Percentiles rank a stretch among this genome's conserved stretches.
phyloP scores from a whole-genome alignment of 2,329 filamentous ascomycete species.

The Xylaria sp. region DNA sequence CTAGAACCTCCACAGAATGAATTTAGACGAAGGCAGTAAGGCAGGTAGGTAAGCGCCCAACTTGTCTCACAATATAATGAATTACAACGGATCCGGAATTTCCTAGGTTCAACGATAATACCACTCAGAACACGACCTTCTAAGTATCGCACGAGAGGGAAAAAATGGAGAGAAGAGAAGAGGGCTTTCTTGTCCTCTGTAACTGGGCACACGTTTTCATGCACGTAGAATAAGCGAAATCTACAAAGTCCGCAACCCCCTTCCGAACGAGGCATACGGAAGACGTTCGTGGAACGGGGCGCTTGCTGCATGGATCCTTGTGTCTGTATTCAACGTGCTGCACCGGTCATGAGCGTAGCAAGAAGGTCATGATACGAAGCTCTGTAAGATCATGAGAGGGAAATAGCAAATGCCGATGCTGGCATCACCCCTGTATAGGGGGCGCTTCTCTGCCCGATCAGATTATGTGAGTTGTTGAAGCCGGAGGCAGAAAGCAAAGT shows the following conservation, averaged over 20 bases:
- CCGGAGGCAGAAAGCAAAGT: neutral
- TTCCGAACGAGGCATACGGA: constrained; percentile 24
- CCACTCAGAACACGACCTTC: constrained; percentile 2
- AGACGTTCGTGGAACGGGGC: constrained; percentile 19
- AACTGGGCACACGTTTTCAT: constrained; percentile 20
- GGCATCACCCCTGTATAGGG: neutral
- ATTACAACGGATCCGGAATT: constrained; percentile 1
- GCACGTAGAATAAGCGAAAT: neutral
- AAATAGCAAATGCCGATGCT: neutral
- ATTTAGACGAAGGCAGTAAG: neutral
- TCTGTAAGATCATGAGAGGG: constrained; percentile 1
- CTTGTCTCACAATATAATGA: neutral
- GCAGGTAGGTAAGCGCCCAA: neutral
- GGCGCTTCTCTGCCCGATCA: neutral
- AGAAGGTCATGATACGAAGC: neutral
- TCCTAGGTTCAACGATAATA: neutral
- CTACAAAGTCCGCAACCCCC: neutral
- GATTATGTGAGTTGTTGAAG: neutral
- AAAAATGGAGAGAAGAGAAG: neutral
- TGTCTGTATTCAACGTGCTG: neutral
- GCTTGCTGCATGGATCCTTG: constrained; percentile 13
- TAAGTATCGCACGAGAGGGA: constrained; percentile 2
- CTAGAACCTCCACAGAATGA: neutral
- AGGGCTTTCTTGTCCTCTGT: constrained; percentile 12
- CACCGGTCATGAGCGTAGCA: neutral